These are phyloP conservation scores for Mucor lusitanicus DNA, from an alignment of 371 early-diverging fungal species.

Conservation along the genomic window DNA sequence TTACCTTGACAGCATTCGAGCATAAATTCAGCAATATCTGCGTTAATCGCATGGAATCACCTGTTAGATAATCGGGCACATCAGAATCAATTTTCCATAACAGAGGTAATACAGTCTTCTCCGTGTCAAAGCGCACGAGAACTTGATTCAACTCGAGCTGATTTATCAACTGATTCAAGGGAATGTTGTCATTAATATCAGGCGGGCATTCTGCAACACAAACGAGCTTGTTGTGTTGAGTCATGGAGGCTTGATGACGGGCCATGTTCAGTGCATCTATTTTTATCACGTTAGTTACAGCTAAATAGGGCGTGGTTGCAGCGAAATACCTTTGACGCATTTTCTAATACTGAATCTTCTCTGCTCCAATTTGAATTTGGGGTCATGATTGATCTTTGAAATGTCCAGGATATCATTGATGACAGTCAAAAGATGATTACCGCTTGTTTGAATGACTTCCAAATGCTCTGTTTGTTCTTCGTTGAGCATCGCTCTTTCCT, in stretches of 20 bases:
- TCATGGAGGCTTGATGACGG: slow-evolving; percentile 50
- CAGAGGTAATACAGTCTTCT: slow-evolving; percentile 48
- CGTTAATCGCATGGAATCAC: slow-evolving; percentile 61
- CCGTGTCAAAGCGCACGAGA: slow-evolving; percentile 10
- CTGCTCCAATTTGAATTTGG: slow-evolving; percentile 57
- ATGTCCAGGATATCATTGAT: slow-evolving; percentile 63
- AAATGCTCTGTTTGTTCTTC: slow-evolving; percentile 57
- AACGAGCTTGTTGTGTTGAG: slow-evolving; percentile 42
- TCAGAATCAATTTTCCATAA: slow-evolving; percentile 59
- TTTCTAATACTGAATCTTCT: slow-evolving; percentile 58
- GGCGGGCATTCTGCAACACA: slow-evolving; percentile 54
- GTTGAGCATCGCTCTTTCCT: slow-evolving; percentile 51
- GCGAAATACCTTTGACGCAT: slow-evolving; percentile 56
- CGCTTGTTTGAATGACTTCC: slow-evolving; percentile 65
- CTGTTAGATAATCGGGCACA: slow-evolving; percentile 58
- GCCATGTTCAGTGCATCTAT: slow-evolving; percentile 55
- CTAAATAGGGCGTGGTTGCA: neutral
- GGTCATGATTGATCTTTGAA: slow-evolving; percentile 63
- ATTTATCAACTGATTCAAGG: slow-evolving; percentile 36
- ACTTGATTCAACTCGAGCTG: slow-evolving; percentile 9
- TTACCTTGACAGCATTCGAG: slow-evolving; percentile 64
- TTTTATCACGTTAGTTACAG: neutral
- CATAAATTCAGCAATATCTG: slow-evolving; percentile 62
- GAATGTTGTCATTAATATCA: slow-evolving; percentile 52
- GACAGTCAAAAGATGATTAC: slow-evolving; percentile 62